Evolutionary conservation across 257 asterid genomes (phyloP).

Genomic region (Primulina eburnea): DNA sequence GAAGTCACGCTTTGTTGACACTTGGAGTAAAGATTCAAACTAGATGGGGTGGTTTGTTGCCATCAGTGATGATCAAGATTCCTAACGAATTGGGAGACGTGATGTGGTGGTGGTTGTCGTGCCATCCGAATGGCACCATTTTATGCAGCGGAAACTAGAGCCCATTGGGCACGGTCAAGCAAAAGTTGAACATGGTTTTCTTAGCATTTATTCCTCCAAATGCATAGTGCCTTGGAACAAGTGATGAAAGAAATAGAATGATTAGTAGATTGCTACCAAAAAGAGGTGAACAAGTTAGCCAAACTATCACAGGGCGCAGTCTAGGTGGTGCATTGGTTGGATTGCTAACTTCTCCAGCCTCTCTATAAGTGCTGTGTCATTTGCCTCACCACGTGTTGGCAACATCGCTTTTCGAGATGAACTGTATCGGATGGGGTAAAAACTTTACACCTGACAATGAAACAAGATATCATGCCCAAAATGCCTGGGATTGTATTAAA

Average conservation of each 20-base stretch:
- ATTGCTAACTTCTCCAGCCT: conserved; percentile 52
- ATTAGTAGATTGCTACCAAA: conserved; percentile 37
- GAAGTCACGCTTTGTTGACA: conserved; percentile 40
- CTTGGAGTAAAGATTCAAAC: conserved; percentile 76
- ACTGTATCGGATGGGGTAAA: conserved; percentile 56
- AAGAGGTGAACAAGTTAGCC: conserved; percentile 54
- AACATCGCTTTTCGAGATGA: conserved; percentile 79
- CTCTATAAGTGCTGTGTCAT: conserved; percentile 52
- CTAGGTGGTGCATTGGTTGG: conserved; percentile 76
- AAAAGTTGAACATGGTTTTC: conserved; percentile 69
- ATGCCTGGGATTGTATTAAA: conserved; percentile 74
- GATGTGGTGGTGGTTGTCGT: conserved; percentile 65
- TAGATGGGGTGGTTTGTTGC: conserved; percentile 87
- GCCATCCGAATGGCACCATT: conserved; percentile 77
- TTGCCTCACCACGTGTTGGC: conserved; percentile 77
- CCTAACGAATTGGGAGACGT: conserved; percentile 60
- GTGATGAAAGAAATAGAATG: conserved; percentile 51
- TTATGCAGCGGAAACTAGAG: conserved; percentile 58
- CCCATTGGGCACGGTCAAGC: conserved; percentile 59
- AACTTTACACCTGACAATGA: conserved; percentile 49
- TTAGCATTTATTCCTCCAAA: conserved; percentile 70
- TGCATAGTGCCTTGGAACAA: conserved; percentile 72
- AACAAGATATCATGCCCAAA: conserved; percentile 66
- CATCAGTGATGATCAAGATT: conserved; percentile 54
- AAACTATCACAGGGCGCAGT: conserved; percentile 76